phyloP scores from a whole-genome alignment of 139 green algal genomes.

The Ettlia oleoabundans region DNA sequence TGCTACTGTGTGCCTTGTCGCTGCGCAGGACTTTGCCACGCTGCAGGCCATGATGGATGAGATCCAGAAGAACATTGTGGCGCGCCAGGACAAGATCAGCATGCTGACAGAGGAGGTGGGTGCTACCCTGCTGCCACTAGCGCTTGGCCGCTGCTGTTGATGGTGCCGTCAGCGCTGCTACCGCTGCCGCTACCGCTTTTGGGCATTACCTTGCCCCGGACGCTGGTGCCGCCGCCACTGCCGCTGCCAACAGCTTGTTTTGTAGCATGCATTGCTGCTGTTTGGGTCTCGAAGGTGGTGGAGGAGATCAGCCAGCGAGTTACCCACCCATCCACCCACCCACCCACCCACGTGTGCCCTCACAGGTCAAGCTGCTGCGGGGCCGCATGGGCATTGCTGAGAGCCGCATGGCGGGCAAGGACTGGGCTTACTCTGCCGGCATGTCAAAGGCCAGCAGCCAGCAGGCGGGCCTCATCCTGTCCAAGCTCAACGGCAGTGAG shows the following conservation, averaged over 20 bases:
- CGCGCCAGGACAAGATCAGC: constrained; percentile 29
- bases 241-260: background rate
- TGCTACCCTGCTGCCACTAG: too few relatives aligned
- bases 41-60: constrained; percentile 33
- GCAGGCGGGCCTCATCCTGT: constrained; percentile 2
- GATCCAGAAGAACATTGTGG: constrained; percentile 28
- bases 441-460: background rate
- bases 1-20: background rate
- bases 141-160: too few relatives aligned
- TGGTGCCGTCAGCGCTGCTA: too few relatives aligned
- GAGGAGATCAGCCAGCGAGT: background rate
- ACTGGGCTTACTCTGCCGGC: background rate
- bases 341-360: background rate
- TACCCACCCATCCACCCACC: background rate
- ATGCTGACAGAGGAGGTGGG: constrained; percentile 24
- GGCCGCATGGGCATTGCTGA: constrained; percentile 10
- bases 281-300: too few relatives aligned
- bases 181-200: too few relatives aligned
- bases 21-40: constrained; percentile 32
- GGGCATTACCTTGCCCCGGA: too few relatives aligned
- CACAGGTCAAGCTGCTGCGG: constrained; percentile 18
- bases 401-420: background rate
- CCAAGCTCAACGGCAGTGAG: background rate
- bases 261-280: background rate
- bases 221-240: background rate